phyloP scores from a whole-genome alignment of 2,329 filamentous ascomycete genomes.

The Xylaria sp. region DNA sequence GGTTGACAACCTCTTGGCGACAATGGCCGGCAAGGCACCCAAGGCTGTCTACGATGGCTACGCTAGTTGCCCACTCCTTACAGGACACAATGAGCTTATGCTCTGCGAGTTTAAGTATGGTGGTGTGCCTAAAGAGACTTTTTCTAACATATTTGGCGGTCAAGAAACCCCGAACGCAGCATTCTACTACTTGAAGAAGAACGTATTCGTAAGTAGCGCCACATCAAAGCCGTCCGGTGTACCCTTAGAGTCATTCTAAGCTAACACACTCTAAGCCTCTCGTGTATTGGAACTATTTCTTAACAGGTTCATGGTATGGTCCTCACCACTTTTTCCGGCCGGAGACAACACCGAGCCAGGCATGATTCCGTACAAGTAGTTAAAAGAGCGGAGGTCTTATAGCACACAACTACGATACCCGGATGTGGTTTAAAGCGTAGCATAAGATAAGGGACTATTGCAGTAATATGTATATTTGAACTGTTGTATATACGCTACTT shows the following conservation, averaged over 20 bases:
- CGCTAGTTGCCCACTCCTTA: conserved; percentile 59
- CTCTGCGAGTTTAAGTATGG: conserved; percentile 62
- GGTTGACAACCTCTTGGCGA: conserved; percentile 54
- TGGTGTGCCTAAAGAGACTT: conserved; percentile 59
- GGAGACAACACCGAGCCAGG: conserved; percentile 13
- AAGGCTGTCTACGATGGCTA: conserved; percentile 56
- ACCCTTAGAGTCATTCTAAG: not conserved
- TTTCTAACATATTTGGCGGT: conserved; percentile 50
- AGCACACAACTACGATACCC: not conserved
- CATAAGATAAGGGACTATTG: not conserved
- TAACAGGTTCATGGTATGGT: conserved; percentile 43
- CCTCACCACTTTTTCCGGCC: conserved; percentile 38
- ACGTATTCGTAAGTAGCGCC: conserved; percentile 53
- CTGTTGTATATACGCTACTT: conserved; percentile 19
- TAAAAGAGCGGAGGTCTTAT: not conserved
- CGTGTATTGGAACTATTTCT: conserved; percentile 48
- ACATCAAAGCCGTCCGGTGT: not conserved
- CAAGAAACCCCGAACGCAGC: conserved; percentile 54
- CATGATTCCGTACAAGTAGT: not conserved
- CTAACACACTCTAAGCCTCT: conserved; percentile 40
- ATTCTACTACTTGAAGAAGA: conserved; percentile 59
- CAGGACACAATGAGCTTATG: conserved; percentile 58
- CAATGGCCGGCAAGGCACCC: conserved; percentile 51
- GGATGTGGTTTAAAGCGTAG: not conserved
- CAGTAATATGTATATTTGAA: not conserved